Percentiles rank a stretch among this genome's conserved stretches.
Conservation (phyloP, 163 green algal genomes). For the Scenedesmus sp. region DNA sequence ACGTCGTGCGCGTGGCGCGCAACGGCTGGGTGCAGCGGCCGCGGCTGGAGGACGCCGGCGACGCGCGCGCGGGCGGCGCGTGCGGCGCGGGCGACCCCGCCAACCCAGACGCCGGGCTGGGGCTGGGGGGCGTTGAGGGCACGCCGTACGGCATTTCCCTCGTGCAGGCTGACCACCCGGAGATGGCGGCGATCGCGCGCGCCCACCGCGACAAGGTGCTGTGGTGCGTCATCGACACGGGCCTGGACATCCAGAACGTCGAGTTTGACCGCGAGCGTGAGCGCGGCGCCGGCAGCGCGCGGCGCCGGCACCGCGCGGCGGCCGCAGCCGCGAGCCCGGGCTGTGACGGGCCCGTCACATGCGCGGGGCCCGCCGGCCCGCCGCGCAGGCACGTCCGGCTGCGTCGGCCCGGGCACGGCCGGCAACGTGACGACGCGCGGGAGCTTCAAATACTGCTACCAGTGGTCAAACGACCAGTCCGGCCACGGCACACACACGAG, state of each 20-base stretch:
- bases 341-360: too few relatives aligned
- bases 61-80: too few relatives aligned
- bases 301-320: neutral
- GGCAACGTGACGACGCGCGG: constrained; percentile 12
- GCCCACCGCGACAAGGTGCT: constrained; percentile 6
- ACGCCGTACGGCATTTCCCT: constrained; percentile 2
- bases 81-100: neutral
- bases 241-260: neutral
- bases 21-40: constrained; percentile 11
- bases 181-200: neutral
- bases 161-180: constrained; percentile 1
- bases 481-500: constrained; percentile 21
- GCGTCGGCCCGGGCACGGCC: neutral
- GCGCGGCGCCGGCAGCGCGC: too few relatives aligned
- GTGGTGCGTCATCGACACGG: constrained; percentile 13
- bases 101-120: constrained; percentile 7
- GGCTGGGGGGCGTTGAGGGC: neutral
- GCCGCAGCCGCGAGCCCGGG: too few relatives aligned
- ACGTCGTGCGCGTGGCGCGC: neutral
- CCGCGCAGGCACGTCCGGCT: constrained; percentile 5
- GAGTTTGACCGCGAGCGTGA: constrained; percentile 19
- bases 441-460: constrained; percentile 25
- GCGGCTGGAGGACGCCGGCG: too few relatives aligned
- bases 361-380: neutral
- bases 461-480: constrained; percentile 1